Evolutionary conservation across 1,284 basidiomycete species (phyloP).

Genomic region (Heterobasidion occidentale): DNA sequence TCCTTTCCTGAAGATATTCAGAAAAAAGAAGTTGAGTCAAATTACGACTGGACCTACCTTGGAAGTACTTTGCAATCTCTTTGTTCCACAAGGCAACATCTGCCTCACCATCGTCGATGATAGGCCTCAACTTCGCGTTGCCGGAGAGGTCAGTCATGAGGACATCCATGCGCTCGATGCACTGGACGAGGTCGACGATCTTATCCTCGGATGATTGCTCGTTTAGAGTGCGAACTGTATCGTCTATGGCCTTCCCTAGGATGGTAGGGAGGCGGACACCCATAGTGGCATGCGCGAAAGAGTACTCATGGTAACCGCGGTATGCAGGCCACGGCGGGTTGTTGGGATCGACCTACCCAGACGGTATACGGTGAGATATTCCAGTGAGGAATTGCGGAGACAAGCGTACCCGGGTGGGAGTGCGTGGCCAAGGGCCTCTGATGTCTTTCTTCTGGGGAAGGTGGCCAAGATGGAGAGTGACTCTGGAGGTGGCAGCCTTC

Average conservation of each 20-base stretch:
- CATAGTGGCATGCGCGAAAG: conserved; percentile 93
- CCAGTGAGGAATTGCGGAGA: background rate
- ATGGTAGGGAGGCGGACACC: conserved; percentile 92
- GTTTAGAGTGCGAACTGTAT: conserved; percentile 86
- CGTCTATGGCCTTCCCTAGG: conserved; percentile 93
- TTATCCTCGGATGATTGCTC: conserved; percentile 80
- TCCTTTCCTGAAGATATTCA: conserved; percentile 60
- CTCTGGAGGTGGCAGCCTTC: conserved; percentile 7
- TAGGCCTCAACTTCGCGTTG: conserved; percentile 77
- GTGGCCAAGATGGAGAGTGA: conserved; percentile 54
- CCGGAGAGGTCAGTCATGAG: conserved; percentile 79
- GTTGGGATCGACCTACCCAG: conserved; percentile 70
- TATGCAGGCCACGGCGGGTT: conserved; percentile 97
- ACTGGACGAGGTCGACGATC: conserved; percentile 80
- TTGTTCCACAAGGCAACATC: conserved; percentile 98
- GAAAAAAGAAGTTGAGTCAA: background rate
- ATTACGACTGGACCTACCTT: conserved; percentile 40
- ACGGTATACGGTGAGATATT: background rate
- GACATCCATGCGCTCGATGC: conserved; percentile 81
- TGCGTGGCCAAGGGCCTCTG: conserved; percentile 61
- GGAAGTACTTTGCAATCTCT: conserved; percentile 89
- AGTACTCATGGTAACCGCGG: conserved; percentile 94
- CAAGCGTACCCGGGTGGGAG: conserved; percentile 53
- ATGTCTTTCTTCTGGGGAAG: conserved; percentile 64
- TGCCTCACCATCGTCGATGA: conserved; percentile 89